Evolutionary conservation across 1,284 basidiomycete genomes (phyloP).

Genomic region (Albatrellus sp.): DNA sequence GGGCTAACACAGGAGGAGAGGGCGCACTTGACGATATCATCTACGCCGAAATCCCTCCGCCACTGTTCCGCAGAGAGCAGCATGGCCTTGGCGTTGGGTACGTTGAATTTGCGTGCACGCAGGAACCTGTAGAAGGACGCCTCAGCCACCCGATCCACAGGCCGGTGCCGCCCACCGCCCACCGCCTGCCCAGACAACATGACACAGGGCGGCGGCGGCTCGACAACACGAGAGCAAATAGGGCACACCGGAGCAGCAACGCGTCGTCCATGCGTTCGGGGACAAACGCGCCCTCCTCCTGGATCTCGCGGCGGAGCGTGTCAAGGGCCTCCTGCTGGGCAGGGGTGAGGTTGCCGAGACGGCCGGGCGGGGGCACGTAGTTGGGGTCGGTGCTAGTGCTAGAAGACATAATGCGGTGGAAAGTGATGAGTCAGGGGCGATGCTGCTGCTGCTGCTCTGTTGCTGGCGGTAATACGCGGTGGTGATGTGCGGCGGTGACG

Average conservation of each 20-base stretch:
- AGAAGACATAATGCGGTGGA: too few relatives aligned
- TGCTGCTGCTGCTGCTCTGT: too few relatives aligned
- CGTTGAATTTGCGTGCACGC: constrained; percentile 88
- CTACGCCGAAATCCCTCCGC: constrained; percentile 83
- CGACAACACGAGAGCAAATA: constrained; percentile 5
- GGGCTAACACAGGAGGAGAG: neutral
- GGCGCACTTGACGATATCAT: constrained; percentile 73
- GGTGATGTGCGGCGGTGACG: too few relatives aligned
- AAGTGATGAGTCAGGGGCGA: too few relatives aligned
- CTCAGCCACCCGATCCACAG: neutral
- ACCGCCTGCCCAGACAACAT: neutral
- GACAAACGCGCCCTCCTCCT: constrained; percentile 49
- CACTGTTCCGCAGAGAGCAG: constrained; percentile 77
- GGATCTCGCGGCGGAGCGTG: constrained; percentile 58
- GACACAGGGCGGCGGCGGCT: constrained; percentile 1
- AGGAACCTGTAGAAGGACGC: constrained; percentile 49
- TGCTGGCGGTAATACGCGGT: too few relatives aligned
- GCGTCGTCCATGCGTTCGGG: constrained; percentile 73
- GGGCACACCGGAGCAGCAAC: constrained; percentile 52
- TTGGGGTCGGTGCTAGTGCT: constrained; percentile 57
- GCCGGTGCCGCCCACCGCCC: neutral
- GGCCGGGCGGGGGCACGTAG: constrained; percentile 64
- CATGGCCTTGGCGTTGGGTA: constrained; percentile 78
- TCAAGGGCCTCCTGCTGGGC: constrained; percentile 63
- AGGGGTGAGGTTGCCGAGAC: constrained; percentile 74